A percentile compares a stretch with the other conserved stretches of the same genome.
These are phyloP conservation scores for Colletotrichum caudatum DNA, from an alignment of 2,329 filamentous ascomycete genomes.

Conservation along the genomic window DNA sequence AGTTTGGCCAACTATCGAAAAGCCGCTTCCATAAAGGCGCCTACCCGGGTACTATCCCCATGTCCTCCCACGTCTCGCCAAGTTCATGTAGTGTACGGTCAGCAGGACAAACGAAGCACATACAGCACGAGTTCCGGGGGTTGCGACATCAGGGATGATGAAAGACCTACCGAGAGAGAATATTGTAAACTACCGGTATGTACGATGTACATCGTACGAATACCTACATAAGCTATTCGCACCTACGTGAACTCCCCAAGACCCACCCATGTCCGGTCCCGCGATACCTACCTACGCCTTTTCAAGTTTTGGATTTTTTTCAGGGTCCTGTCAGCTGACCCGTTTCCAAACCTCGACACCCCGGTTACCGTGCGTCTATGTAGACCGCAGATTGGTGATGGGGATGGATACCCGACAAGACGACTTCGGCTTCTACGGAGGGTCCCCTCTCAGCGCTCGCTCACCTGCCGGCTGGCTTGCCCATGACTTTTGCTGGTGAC, in stretches of 20 bases:
- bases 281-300: conserved; percentile 36
- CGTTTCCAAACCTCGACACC: conserved; percentile 27
- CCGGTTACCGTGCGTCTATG: neutral
- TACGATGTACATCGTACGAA: too few relatives aligned
- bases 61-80: neutral
- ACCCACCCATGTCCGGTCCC: conserved; percentile 31
- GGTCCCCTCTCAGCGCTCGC: neutral
- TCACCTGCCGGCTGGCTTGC: neutral
- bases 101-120: too few relatives aligned
- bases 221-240: too few relatives aligned
- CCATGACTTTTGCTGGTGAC: neutral
- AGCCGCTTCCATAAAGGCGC: conserved; percentile 1
- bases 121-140: neutral
- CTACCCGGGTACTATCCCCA: neutral
- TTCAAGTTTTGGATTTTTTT: conserved; percentile 37
- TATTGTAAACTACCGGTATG: too few relatives aligned
- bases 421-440: conserved; percentile 8
- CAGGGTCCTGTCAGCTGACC: conserved; percentile 33
- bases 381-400: neutral
- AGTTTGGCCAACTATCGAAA: neutral
- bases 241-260: neutral
- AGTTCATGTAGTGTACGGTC: neutral
- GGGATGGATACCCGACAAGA: neutral
- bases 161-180: too few relatives aligned
- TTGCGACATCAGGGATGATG: too few relatives aligned